These are phyloP conservation scores for Obelidium mucronatum DNA, from an alignment of 192 early-diverging fungal genomes.

Conservation along the genomic window DNA sequence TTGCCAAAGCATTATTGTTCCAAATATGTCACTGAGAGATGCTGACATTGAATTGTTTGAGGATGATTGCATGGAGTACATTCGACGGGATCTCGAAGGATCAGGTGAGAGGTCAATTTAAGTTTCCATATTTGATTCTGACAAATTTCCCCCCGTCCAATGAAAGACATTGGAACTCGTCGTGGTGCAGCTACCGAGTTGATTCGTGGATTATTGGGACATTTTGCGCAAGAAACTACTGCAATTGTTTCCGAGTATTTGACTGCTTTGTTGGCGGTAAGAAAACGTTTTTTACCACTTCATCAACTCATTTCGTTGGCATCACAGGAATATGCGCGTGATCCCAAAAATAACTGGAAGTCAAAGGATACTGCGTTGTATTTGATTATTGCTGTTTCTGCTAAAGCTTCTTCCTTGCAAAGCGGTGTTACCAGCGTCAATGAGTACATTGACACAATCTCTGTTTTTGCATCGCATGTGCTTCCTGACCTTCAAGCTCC, in stretches of 20 bases:
- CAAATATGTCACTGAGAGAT: constrained; percentile 88
- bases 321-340: constrained; percentile 69
- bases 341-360: constrained; percentile 83
- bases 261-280: constrained; percentile 41
- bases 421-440: constrained; percentile 89
- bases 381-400: constrained; percentile 87
- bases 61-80: constrained; percentile 95
- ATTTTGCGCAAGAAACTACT: constrained; percentile 86
- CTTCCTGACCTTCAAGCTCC: constrained; percentile 81
- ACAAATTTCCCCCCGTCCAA: not conserved
- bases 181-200: constrained; percentile 90
- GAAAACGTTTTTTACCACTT: constrained; percentile 3
- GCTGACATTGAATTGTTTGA: constrained; percentile 95
- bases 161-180: constrained; percentile 85
- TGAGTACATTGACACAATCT: constrained; percentile 79
- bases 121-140: constrained; percentile 10
- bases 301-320: not conserved
- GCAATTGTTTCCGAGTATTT: constrained; percentile 80
- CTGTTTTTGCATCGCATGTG: constrained; percentile 85
- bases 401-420: constrained; percentile 76
- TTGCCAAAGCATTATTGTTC: constrained; percentile 90
- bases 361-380: constrained; percentile 96
- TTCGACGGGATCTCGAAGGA: constrained; percentile 91
- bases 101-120: constrained; percentile 56
- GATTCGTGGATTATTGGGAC: constrained; percentile 89